phyloP scores from a whole-genome alignment of 2,329 filamentous ascomycete genomes.

The Cladobotryum protrusum region DNA sequence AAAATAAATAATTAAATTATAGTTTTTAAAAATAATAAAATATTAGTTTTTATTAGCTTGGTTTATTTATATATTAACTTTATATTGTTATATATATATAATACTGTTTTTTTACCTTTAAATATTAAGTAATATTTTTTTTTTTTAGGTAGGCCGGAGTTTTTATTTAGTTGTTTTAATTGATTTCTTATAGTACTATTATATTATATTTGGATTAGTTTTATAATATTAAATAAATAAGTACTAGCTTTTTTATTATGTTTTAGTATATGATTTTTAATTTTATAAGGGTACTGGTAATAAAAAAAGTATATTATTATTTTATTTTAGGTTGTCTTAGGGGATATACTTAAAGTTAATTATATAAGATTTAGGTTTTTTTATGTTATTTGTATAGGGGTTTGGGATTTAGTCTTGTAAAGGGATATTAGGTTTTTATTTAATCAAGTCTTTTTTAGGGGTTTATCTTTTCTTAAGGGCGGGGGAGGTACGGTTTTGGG shows the following conservation, averaged over 20 bases:
- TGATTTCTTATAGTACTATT: neutral
- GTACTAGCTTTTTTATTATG: neutral
- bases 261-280: neutral
- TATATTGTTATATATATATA: neutral
- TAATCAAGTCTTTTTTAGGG: too few species aligned
- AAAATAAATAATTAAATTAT: neutral
- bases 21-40: neutral
- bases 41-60: too few species aligned
- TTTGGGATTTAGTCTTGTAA: neutral
- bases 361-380: neutral
- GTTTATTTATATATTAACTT: too few species aligned
- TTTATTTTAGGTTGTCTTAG: too few species aligned
- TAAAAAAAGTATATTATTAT: neutral
- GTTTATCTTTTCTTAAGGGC: too few species aligned
- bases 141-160: neutral
- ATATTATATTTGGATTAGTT: neutral
- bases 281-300: neutral
- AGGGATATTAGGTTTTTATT: too few species aligned
- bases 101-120: neutral
- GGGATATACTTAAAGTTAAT: neutral
- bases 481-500: too few species aligned
- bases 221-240: neutral
- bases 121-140: neutral
- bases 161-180: neutral
- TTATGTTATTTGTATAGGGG: neutral